Percentiles rank a stretch among this genome's conserved stretches.
Conservation (phyloP, 495 filamentous ascomycete genomes). For the Podospora didyma region DNA sequence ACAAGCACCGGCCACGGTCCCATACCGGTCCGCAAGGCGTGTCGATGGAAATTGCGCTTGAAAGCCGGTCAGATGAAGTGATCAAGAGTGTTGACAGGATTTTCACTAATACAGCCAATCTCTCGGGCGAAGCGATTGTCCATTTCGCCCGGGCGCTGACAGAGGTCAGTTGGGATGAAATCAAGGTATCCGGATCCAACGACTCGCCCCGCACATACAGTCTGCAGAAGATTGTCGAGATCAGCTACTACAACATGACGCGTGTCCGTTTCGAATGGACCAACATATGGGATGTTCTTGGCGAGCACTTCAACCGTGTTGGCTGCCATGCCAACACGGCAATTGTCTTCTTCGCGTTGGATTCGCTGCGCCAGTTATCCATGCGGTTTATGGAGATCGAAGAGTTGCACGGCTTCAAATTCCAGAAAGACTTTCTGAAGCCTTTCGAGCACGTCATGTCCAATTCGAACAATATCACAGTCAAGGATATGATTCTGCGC, state of each 20-base stretch:
- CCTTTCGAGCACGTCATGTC: constrained; percentile 97
- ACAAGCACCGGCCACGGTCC: constrained; percentile 62
- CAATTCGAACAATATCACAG: constrained; percentile 80
- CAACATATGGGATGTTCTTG: constrained; percentile 92
- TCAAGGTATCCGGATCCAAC: constrained; percentile 91
- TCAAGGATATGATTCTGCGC: constrained; percentile 97
- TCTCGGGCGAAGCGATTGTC: constrained; percentile 95
- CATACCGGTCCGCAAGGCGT: constrained; percentile 63
- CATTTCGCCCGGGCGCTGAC: constrained; percentile 90
- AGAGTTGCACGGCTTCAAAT: constrained; percentile 97
- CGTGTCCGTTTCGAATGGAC: constrained; percentile 98
- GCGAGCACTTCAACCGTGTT: constrained; percentile 95
- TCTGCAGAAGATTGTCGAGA: constrained; percentile 96
- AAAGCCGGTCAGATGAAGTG: constrained; percentile 87
- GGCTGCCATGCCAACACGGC: constrained; percentile 92
- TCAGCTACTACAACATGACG: constrained; percentile 99
- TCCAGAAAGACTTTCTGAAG: constrained; percentile 98
- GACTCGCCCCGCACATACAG: constrained; percentile 94
- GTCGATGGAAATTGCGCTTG: constrained; percentile 81
- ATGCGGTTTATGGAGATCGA: constrained; percentile 99
- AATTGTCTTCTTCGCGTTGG: constrained; percentile 94
- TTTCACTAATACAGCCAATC: constrained; percentile 90
- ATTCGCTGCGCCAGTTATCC: constrained; percentile 89
- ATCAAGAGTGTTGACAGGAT: constrained; percentile 90
- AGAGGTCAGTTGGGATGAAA: constrained; percentile 98